phyloP scores from a whole-genome alignment of 495 filamentous ascomycete species.

The Copromyces sp. region DNA sequence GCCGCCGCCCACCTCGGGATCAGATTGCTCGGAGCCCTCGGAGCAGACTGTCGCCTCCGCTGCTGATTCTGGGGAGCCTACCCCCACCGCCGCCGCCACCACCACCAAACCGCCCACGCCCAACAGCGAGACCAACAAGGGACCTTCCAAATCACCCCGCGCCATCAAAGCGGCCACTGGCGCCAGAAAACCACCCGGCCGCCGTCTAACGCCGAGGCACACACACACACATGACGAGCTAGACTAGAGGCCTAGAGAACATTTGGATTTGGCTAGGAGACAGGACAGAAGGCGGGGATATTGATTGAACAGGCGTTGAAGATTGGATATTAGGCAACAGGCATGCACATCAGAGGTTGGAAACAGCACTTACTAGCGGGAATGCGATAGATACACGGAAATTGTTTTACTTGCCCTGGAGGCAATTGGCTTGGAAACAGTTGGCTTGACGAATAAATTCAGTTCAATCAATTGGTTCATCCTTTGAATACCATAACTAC shows the following conservation, averaged over 20 bases:
- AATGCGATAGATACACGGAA: background rate
- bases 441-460: too few species aligned
- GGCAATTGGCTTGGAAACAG: background rate
- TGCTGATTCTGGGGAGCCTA: background rate
- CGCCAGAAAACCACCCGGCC: too few species aligned
- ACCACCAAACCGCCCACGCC: too few species aligned
- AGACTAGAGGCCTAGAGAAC: background rate
- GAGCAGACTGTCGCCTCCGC: background rate
- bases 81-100: too few species aligned
- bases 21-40: background rate
- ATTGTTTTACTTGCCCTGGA: background rate
- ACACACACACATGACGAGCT: background rate
- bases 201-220: background rate
- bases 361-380: background rate
- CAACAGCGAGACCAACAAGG: background rate
- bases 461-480: too few species aligned
- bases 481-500: too few species aligned
- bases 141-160: background rate
- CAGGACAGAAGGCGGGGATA: background rate
- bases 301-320: background rate
- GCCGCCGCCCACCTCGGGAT: background rate
- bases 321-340: background rate
- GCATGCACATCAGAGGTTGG: background rate
- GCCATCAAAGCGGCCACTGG: too few species aligned
- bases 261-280: background rate